phyloP scores from a whole-genome alignment of 164 flowering plant genomes.

The Kingdonia uniflora region DNA sequence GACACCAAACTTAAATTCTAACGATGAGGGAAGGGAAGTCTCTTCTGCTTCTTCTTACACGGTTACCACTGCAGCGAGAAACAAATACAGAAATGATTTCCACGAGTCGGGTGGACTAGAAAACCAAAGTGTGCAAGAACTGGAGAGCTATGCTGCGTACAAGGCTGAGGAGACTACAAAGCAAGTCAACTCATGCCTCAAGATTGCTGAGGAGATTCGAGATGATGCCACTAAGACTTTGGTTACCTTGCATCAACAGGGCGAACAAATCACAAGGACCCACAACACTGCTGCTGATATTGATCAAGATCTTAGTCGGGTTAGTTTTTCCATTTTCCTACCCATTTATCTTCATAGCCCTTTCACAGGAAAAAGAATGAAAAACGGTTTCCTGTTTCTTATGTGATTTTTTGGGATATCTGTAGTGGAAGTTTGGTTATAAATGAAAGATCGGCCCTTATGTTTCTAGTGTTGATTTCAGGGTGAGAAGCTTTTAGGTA shows the following conservation, averaged over 20 bases:
- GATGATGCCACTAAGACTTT: constrained; percentile 60
- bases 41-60: constrained; percentile 20
- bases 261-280: constrained; percentile 73
- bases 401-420: no score
- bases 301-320: constrained; percentile 59
- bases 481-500: constrained; percentile 53
- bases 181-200: constrained; percentile 45
- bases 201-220: constrained; percentile 69
- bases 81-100: constrained; percentile 38
- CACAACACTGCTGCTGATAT: constrained; percentile 43
- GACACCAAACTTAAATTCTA: constrained; percentile 16
- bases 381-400: no score
- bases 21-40: constrained; percentile 18
- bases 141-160: constrained; percentile 56
- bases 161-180: constrained; percentile 69
- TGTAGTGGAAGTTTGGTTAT: no score
- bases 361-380: no score
- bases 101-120: constrained; percentile 44
- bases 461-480: no score
- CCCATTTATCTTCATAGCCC: neutral
- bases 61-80: constrained; percentile 22
- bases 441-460: neutral
- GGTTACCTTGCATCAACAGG: constrained; percentile 63
- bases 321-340: constrained; percentile 11
- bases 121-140: constrained; percentile 52